Evolutionary conservation across 73 alveolate species (phyloP).

Genomic region (Paramecium pentaurelia): DNA sequence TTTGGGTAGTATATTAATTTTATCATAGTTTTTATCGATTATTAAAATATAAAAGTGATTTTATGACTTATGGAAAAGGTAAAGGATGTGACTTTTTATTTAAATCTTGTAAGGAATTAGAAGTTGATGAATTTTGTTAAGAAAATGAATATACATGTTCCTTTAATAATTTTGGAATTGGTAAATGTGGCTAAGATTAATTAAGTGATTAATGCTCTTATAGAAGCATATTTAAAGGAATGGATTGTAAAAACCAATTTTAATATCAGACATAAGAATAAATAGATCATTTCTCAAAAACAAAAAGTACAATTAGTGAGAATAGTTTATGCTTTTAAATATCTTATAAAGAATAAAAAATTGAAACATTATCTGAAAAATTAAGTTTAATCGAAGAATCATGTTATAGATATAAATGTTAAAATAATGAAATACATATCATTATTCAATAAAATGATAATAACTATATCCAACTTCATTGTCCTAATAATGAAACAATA

Average conservation of each 20-base stretch:
- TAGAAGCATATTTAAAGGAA: not conserved
- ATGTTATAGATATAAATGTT: not conserved
- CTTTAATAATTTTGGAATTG: not conserved
- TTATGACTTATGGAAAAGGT: not conserved
- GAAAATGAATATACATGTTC: not conserved
- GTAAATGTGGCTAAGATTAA: not conserved
- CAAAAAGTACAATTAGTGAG: not conserved
- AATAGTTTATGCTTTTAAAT: not conserved
- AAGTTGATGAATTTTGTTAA: conserved; percentile 14
- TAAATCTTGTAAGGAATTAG: not conserved
- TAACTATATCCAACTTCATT: not conserved
- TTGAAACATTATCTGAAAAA: not conserved
- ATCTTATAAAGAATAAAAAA: not conserved
- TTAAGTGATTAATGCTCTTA: not conserved
- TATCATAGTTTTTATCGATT: not conserved
- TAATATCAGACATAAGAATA: not conserved
- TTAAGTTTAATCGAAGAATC: not conserved
- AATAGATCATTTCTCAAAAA: not conserved
- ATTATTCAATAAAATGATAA: not conserved
- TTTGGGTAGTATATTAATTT: not conserved
- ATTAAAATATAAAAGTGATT: not conserved
- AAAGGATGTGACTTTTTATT: conserved; percentile 20
- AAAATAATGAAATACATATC: not conserved
- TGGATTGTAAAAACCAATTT: not conserved
- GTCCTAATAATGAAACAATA: not conserved